A percentile compares a stretch with the other conserved stretches of the same genome.
Evolutionary conservation across 176 grass and related monocot genomes (phyloP).

Genomic region (Areca catechu): DNA sequence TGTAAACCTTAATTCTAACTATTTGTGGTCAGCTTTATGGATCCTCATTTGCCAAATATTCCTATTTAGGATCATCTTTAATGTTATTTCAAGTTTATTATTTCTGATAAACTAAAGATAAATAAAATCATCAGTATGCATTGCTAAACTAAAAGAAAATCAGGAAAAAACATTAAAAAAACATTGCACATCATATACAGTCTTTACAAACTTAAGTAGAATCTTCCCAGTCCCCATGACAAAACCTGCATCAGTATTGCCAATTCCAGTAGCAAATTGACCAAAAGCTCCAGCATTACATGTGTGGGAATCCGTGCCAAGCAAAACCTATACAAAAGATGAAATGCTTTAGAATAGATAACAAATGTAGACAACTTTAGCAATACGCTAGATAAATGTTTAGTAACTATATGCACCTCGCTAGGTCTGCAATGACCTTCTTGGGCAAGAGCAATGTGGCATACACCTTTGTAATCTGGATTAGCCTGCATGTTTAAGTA

Average conservation of each 20-base stretch:
- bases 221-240: slow-evolving; percentile 90
- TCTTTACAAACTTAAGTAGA: slow-evolving; percentile 59
- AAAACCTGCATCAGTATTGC: slow-evolving; percentile 94
- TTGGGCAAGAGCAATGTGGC: slow-evolving; percentile 89
- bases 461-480: slow-evolving; percentile 95
- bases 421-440: slow-evolving; percentile 92
- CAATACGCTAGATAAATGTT: too few relatives aligned
- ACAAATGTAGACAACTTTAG: neutral
- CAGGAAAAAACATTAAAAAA: neutral
- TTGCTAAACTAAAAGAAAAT: too few relatives aligned
- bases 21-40: too few relatives aligned
- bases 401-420: slow-evolving; percentile 37
- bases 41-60: too few relatives aligned
- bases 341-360: slow-evolving; percentile 1
- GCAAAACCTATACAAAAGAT: slow-evolving; percentile 51
- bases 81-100: too few relatives aligned
- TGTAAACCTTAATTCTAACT: too few relatives aligned
- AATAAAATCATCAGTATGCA: too few relatives aligned
- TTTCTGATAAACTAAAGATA: too few relatives aligned
- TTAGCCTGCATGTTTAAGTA: slow-evolving; percentile 52
- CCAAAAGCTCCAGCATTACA: slow-evolving; percentile 99
- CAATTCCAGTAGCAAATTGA: slow-evolving; percentile 95
- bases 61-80: too few relatives aligned
- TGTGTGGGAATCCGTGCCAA: slow-evolving; percentile 90
- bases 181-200: neutral